Base-by-base conservation (phyloP, 164 flowering plant species). In the Vitis labrusca region DNA sequence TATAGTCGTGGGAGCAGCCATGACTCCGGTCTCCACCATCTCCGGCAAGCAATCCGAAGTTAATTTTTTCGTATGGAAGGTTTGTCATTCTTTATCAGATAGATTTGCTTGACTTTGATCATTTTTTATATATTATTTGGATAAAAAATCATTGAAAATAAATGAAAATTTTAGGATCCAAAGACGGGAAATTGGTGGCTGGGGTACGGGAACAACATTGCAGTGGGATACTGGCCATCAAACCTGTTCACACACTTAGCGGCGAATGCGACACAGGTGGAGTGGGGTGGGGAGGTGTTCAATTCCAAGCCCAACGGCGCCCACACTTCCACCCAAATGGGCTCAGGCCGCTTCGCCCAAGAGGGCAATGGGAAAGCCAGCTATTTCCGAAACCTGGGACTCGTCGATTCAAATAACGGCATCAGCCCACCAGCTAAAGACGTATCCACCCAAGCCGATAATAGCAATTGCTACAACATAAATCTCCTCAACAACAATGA, bases 181-280 rank as follows among this genome's bases (percentile, higher is more conserved):
- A 67, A 67, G 9, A 68, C 51, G 61, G 84, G 81, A 14, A 64
- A 81, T 64, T 84, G 86, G 86, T 84, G 86, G 86, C 83, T 84
- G 12, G 76, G 75, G 52, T 77, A 71, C 7, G 44, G 44, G n/a
- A 58, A 72, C 6, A 81, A 79, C 9, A 47, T 70, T 3, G 47
- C 75, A 51, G 80, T 81, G 4, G 86, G 86, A n/a, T 84, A 81
- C 72, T 84, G 86, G 86, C 86, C 86, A 59, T 51, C 79, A 10
- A 68, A 60, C 12, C 64, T 84, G 66, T 84, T 84, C 64, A 78
- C 71, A 2, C 75, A 73, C 68, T 73, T 81, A 10, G 29, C 71
- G 15, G 59, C 61, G 48, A 75, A 69, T 49, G 86, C 86, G 60
- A 79, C 59, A 59, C 77, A 73, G 78, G 70, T 81, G 1, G 77